Base-by-base conservation (phyloP, 352 stramenopile genomes). In the Thraustochytrium sp. region DNA sequence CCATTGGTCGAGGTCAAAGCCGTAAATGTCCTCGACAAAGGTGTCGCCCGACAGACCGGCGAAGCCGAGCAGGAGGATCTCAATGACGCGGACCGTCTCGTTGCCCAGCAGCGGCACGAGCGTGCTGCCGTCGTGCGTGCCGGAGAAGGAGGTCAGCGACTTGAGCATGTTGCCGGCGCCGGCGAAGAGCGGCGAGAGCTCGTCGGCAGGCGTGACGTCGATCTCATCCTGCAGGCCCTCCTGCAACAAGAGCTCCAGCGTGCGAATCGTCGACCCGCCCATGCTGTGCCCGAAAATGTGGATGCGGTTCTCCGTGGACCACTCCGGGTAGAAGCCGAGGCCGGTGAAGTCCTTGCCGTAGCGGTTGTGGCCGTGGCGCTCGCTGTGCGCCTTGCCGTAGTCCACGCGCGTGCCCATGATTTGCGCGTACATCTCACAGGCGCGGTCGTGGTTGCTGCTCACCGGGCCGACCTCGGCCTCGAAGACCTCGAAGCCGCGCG, bases 211-310 rank as follows among this genome's bases (percentile, higher is more conserved):
- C 36, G 59, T 72, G 29, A 21, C 65, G 26, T 80, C 72, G 23
- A 68, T 68, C 38, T 62, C 87, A 0, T 88, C 89, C 4, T 76
- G 87, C 0, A 78, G 87, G 8, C 90, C 90, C 8, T 92, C 85
- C 21, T 77, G 65, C 0, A 93, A 86, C 34, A 94, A 31, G 84
- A 93, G 88, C 29, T 90, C 76, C 13, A 94, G 85, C 89, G 92
- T 94, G 49, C 90, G 89, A n/a, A 92, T 86, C 9, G 90, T 94
- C 78, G 91, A 88, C 21, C 90, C 90, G 46, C 90, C 90, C 90
- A 94, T 93, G 44, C 88, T 92, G 89, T 94, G 90, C n/a, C 90
- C 90, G 2, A 93, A 26, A 21, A 93, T 75, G 65, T 93, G 89
- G 0, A 93, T 76, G 68, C 92, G 92, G 68, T 92, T 89, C 63